These are phyloP conservation scores for Umbellularia californica DNA, from an alignment of 164 flowering plant genomes.

Conservation along the genomic window DNA sequence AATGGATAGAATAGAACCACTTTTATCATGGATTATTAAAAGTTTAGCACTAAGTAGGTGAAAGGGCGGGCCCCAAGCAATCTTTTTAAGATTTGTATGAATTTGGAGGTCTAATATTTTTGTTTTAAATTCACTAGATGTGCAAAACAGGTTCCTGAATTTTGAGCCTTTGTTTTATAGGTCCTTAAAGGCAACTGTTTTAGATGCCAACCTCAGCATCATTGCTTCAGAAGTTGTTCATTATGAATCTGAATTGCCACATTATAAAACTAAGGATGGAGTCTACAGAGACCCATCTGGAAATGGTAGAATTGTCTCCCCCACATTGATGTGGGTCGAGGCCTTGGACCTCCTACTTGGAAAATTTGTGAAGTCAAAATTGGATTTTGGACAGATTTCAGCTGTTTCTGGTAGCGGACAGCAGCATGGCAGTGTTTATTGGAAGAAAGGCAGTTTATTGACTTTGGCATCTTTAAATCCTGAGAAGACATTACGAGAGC, in stretches of 20 bases:
- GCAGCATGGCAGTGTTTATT: conserved; percentile 97
- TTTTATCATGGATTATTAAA: too few relatives aligned
- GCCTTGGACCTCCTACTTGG: conserved; percentile 74
- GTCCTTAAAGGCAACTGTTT: conserved; percentile 90
- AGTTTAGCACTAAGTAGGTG: too few relatives aligned
- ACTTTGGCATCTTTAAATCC: conserved; percentile 60
- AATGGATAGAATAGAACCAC: too few relatives aligned
- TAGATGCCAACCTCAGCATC: conserved; percentile 72
- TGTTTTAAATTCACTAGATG: too few relatives aligned
- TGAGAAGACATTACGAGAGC: conserved; percentile 46
- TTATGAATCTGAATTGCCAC: conserved; percentile 84
- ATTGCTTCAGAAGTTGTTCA: conserved; percentile 57
- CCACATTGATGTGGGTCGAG: conserved; percentile 95
- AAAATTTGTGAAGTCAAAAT: conserved; percentile 42
- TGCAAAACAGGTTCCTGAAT: not conserved
- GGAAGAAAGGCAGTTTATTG: conserved; percentile 67
- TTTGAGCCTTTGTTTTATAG: conserved; percentile 23
- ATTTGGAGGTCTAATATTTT: too few relatives aligned
- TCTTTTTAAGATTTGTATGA: too few relatives aligned
- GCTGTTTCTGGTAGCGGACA: conserved; percentile 97
- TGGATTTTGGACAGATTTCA: conserved; percentile 64
- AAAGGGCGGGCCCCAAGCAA: too few relatives aligned
- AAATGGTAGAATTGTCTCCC: conserved; percentile 87
- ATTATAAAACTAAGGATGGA: conserved; percentile 88
- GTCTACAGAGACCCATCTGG: conserved; percentile 62